Evolutionary conservation across 352 stramenopile genomes (phyloP).

Genomic region (Phytopythium mirpurense): DNA sequence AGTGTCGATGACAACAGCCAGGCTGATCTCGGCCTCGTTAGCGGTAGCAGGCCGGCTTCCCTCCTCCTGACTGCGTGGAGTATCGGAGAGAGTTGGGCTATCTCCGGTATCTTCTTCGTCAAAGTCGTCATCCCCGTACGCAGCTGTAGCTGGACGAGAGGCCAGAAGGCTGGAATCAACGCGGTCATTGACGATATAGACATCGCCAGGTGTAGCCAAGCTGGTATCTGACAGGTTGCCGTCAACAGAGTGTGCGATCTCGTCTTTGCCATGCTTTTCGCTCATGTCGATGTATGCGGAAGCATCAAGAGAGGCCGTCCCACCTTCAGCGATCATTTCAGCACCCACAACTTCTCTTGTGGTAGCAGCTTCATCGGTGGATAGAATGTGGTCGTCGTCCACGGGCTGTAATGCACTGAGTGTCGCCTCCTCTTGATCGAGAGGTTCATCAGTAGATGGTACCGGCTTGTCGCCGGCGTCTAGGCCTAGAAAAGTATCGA

Average conservation of each 20-base stretch:
- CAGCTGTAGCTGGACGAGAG: neutral
- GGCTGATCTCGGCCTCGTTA: conserved; percentile 4
- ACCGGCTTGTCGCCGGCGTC: too few species aligned
- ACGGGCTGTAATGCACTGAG: too few species aligned
- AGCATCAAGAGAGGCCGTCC: neutral
- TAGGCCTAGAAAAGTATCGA: too few species aligned
- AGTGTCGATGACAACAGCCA: too few species aligned
- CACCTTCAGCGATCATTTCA: too few species aligned
- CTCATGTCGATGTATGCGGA: neutral
- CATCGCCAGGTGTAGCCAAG: neutral
- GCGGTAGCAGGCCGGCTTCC: neutral
- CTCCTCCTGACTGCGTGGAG: conserved; percentile 1
- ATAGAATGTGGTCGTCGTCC: too few species aligned
- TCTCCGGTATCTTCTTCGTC: conserved; percentile 6
- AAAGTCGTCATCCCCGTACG: conserved; percentile 22
- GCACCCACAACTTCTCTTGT: too few species aligned
- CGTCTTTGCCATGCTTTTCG: neutral
- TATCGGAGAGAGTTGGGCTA: neutral
- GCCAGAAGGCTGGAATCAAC: neutral
- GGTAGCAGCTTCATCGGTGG: too few species aligned
- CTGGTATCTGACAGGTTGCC: neutral
- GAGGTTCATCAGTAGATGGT: too few species aligned
- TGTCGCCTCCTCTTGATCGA: too few species aligned
- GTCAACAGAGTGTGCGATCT: neutral
- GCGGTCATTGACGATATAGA: neutral